Percentiles rank a stretch among this genome's conserved stretches.
Conservation (phyloP, 2,329 filamentous ascomycete genomes). For the Plenodomus lindquistii region DNA sequence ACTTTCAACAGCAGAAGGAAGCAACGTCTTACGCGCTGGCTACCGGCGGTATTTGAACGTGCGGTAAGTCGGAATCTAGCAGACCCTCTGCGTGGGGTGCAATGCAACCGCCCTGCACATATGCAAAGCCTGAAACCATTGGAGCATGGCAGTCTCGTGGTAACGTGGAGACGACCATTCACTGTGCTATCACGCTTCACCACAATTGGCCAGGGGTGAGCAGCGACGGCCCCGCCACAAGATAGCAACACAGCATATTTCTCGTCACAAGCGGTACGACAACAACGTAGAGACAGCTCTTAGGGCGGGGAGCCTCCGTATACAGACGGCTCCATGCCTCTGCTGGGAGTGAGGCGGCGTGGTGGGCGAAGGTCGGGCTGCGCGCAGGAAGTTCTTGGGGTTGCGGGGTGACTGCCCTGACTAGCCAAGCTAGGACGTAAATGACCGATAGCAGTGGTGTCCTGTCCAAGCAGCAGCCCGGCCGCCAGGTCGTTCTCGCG, state of each 20-base stretch:
- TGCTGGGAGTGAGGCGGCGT: background rate
- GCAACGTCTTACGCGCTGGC: background rate
- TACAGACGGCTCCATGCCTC: background rate
- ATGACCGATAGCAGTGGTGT: no score
- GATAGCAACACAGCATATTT: background rate
- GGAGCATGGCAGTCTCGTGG: background rate
- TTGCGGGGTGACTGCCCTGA: no score
- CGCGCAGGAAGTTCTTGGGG: no score
- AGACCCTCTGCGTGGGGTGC: background rate
- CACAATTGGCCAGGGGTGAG: background rate
- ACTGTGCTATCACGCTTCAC: background rate
- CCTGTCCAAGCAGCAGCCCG: conserved; percentile 4
- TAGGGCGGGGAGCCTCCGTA: background rate
- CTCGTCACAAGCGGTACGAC: background rate
- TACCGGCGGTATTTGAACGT: background rate
- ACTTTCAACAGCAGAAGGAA: background rate
- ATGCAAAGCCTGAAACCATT: background rate
- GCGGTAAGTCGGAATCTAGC: background rate
- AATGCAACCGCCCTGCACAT: background rate
- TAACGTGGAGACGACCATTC: background rate
- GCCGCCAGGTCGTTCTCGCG: conserved; percentile 21
- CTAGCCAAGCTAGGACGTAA: no score
- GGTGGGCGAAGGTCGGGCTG: background rate
- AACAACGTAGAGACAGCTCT: background rate
- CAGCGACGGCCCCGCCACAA: background rate